Conservation (phyloP, 129 eudicot species). For the carrot (Daucus carota) region DNA sequence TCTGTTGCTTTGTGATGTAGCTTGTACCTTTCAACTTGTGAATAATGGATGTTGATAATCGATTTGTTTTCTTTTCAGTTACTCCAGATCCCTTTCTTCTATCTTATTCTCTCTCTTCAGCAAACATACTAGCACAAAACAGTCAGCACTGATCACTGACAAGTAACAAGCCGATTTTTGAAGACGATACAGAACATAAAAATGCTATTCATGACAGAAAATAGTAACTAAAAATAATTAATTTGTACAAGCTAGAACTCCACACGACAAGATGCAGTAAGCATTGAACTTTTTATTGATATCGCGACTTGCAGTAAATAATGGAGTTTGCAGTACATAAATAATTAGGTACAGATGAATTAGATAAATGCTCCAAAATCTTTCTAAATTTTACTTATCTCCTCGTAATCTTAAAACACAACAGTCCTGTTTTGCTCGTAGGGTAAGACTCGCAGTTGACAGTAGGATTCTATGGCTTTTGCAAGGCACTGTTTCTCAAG, state of each 20-base stretch:
- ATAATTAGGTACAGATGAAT: background rate
- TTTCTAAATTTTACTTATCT: slow-evolving; percentile 3
- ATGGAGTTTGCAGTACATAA: background rate
- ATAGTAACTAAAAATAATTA: background rate
- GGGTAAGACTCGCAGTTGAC: slow-evolving; percentile 83
- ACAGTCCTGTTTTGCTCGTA: slow-evolving; percentile 77
- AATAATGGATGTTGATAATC: slow-evolving; percentile 1
- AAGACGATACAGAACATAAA: background rate
- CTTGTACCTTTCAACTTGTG: slow-evolving; percentile 8
- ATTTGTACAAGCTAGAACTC: background rate
- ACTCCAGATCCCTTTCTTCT: background rate
- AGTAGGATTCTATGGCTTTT: slow-evolving; percentile 79
- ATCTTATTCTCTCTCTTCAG: background rate
- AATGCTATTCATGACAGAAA: background rate
- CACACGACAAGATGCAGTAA: background rate
- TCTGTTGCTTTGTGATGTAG: background rate
- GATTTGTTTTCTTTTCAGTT: background rate
- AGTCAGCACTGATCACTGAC: background rate
- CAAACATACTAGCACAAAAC: background rate
- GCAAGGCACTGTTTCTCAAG: slow-evolving; percentile 93
- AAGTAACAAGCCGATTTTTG: background rate
- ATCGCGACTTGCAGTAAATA: background rate
- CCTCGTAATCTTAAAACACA: slow-evolving; percentile 40
- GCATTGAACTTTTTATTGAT: background rate
- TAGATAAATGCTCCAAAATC: slow-evolving; percentile 2